Evolutionary conservation across 768 basidiomycete species (phyloP).

Genomic region (Rhodotorula paludigena): DNA sequence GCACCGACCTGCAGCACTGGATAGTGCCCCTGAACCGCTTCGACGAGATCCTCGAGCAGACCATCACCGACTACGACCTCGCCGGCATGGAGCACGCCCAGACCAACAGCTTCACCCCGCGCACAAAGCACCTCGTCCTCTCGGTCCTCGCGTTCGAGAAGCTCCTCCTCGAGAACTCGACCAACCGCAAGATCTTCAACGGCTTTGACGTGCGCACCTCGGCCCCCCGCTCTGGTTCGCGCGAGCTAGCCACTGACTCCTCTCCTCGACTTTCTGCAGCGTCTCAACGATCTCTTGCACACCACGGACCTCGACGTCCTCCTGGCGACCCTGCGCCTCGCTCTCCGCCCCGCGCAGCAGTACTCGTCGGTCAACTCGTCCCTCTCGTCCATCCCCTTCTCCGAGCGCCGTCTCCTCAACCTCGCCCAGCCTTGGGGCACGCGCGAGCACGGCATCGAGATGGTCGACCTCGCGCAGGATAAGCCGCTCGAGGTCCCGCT

Average conservation of each 20-base stretch:
- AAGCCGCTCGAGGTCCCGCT: slow-evolving; percentile 34
- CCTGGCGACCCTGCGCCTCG: slow-evolving; percentile 71
- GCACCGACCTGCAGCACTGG: slow-evolving; percentile 96
- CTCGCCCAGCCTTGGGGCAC: slow-evolving; percentile 75
- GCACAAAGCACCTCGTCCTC: slow-evolving; percentile 67
- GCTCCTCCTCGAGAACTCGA: slow-evolving; percentile 90
- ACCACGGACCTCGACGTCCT: slow-evolving; percentile 86
- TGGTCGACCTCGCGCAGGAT: slow-evolving; percentile 63
- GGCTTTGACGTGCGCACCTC: slow-evolving; percentile 84
- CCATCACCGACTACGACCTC: slow-evolving; percentile 77
- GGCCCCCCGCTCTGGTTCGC: neutral
- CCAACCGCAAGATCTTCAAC: slow-evolving; percentile 90
- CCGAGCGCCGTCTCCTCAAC: slow-evolving; percentile 70
- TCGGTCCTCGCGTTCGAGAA: slow-evolving; percentile 84
- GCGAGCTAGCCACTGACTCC: neutral
- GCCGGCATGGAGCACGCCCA: slow-evolving; percentile 62
- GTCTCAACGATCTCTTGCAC: slow-evolving; percentile 78
- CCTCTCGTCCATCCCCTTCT: slow-evolving; percentile 61
- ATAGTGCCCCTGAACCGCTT: slow-evolving; percentile 92
- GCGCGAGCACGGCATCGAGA: slow-evolving; percentile 71
- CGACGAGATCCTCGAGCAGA: slow-evolving; percentile 76
- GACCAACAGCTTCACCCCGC: slow-evolving; percentile 66
- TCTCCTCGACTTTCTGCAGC: slow-evolving; percentile 55
- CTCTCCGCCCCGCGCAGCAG: slow-evolving; percentile 89
- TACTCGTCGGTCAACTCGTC: slow-evolving; percentile 84